A percentile compares a stretch with the other conserved stretches of the same genome.
Evolutionary conservation across 768 basidiomycete species (phyloP).

Genomic region (Boletus subcaerulescens): DNA sequence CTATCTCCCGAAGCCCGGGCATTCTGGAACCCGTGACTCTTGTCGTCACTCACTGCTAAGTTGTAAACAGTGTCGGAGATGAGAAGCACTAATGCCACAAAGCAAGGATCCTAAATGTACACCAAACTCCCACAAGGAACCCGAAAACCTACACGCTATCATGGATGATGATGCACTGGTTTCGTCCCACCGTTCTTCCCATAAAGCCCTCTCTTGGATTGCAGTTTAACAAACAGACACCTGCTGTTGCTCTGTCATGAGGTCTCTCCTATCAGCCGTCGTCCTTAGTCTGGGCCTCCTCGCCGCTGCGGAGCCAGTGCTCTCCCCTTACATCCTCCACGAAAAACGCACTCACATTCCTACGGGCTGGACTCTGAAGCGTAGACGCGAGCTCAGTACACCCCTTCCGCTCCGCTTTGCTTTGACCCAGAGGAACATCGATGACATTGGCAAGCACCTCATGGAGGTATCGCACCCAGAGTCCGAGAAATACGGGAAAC

Average conservation of each 20-base stretch:
- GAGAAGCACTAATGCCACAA: no score
- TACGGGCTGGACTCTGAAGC: constrained; percentile 35
- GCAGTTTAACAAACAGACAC: background rate
- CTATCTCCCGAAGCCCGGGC: no score
- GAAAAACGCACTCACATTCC: constrained; percentile 36
- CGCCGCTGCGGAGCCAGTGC: constrained; percentile 9
- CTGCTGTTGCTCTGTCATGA: constrained; percentile 7
- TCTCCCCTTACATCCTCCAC: constrained; percentile 32
- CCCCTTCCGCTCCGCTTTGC: constrained; percentile 30
- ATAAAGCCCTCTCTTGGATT: constrained; percentile 7
- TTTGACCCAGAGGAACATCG: constrained; percentile 17
- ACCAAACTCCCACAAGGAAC: background rate
- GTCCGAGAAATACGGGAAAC: constrained; percentile 31
- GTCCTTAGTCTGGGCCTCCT: background rate
- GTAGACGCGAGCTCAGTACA: constrained; percentile 33
- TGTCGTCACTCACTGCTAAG: no score
- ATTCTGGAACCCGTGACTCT: no score
- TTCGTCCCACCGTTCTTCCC: constrained; percentile 6
- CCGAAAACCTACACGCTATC: background rate
- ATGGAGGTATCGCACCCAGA: constrained; percentile 37
- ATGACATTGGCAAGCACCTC: constrained; percentile 24
- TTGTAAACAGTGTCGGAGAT: no score
- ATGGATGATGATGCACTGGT: background rate
- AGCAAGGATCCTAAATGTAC: background rate
- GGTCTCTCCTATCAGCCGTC: constrained; percentile 14